phyloP scores from a whole-genome alignment of 331 rosid species.

The Saraca asoca region DNA sequence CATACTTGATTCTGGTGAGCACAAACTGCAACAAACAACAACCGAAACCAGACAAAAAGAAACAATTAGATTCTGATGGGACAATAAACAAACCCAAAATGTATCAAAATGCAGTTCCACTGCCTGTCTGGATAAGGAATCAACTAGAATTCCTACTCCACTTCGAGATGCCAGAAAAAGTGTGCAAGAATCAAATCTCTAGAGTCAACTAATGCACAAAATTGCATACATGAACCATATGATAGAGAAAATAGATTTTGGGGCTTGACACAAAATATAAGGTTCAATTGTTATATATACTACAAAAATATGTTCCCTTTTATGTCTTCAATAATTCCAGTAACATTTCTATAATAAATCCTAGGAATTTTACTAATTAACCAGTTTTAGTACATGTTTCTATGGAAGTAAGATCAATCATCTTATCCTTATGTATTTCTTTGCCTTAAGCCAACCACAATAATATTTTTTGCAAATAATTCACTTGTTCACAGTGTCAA shows the following conservation, averaged over 20 bases:
- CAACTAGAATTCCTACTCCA: neutral
- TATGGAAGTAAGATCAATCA: conserved; percentile 14
- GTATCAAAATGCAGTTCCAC: neutral
- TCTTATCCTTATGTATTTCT: conserved; percentile 13
- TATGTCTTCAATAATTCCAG: neutral
- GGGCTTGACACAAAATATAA: too few relatives aligned
- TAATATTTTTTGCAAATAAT: conserved; percentile 22
- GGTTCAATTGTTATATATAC: neutral
- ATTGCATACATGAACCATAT: too few relatives aligned
- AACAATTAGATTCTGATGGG: conserved; percentile 33
- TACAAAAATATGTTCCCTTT: neutral
- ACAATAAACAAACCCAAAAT: neutral
- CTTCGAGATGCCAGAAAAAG: neutral
- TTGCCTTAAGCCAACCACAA: conserved; percentile 5
- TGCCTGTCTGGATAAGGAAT: neutral
- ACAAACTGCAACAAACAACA: conserved; percentile 76
- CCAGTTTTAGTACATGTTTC: neutral
- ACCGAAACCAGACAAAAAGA: conserved; percentile 23
- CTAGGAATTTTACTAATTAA: neutral
- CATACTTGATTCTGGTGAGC: conserved; percentile 94
- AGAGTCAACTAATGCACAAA: neutral
- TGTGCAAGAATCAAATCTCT: too few relatives aligned
- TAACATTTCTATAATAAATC: neutral
- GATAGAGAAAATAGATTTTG: too few relatives aligned
- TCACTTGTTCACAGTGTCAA: conserved; percentile 15